Evolutionary conservation across 352 stramenopile species (phyloP), one percentile per base, ranked within the genome.

Genomic region (Phytophthora cactorum): DNA sequence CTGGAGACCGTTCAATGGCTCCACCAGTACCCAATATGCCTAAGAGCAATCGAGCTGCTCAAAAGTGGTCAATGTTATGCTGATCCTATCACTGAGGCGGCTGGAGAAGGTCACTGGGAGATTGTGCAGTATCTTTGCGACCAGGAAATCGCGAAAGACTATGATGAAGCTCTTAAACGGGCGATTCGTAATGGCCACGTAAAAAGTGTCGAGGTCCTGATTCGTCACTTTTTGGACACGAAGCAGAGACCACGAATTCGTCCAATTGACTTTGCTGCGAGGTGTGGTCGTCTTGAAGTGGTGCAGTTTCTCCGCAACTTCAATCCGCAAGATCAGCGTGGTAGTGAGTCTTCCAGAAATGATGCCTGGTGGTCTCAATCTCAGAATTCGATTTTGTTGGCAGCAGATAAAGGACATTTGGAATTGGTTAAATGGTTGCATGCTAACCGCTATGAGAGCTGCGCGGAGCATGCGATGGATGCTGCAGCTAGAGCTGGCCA

Each of bases 341-440:
- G 12, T 10, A 12, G 10, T 15, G 10, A 34, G 36, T 15, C 5
- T n/a, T n/a, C 36, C 11, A 15, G 36, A 43, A 3, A 3, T 43
- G 36, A 43, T 12, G 36, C 11, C 36, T 43, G 36, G 36, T 43
- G 36, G 36, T 43, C 36, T 12, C 36, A 43, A 43, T 43, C 36
- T 43, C 29, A 12, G 11, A 15, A 43, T 1, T 43, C 8, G 36
- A n/a, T 43, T 43, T 12, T 12, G 8, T 7, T 34, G 7, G 53
- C 53, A 10, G n/a, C 41, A 11, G 1, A 12, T 17, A 45, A 25
- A 29, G 52, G 38, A 8, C 12, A 63, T 22, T 55, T 49, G 2
- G 44, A 63, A 66, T 29, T 66, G 59, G 59, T n/a, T 66, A 63
- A 66, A 39, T 66, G 59, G 59, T n/a, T 66, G 9, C 45, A 59